phyloP scores from a whole-genome alignment of 495 filamentous ascomycete genomes.

The Xylaria castorea region DNA sequence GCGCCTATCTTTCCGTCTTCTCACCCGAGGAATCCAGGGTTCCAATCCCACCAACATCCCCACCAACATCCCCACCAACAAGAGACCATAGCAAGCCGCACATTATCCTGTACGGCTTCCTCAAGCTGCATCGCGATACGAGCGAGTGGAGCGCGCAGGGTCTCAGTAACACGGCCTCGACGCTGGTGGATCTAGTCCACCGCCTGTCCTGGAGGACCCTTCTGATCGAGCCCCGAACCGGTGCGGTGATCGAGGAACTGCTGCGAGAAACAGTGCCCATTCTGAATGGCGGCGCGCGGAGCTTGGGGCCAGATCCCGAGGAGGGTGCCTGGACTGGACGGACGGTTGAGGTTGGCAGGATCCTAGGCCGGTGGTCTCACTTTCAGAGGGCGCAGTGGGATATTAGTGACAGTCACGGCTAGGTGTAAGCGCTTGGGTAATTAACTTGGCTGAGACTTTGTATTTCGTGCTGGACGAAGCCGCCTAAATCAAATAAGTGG shows the following conservation, averaged over 20 bases:
- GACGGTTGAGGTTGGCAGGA: conserved; percentile 67
- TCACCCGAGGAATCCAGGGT: conserved; percentile 37
- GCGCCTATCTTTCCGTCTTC: conserved; percentile 73
- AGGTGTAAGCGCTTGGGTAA: conserved; percentile 30
- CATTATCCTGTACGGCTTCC: conserved; percentile 69
- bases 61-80: conserved; percentile 23
- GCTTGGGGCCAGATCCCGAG: conserved; percentile 51
- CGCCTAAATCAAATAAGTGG: background rate
- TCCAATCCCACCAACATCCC: conserved; percentile 33
- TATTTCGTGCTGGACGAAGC: background rate
- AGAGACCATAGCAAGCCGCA: conserved; percentile 34
- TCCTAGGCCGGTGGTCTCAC: conserved; percentile 76
- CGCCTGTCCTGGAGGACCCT: conserved; percentile 45
- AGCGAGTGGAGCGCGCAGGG: conserved; percentile 87
- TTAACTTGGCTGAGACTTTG: background rate
- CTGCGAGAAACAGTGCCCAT: conserved; percentile 67
- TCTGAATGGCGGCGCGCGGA: conserved; percentile 64
- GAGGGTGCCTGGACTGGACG: conserved; percentile 69
- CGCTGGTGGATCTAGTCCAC: conserved; percentile 68
- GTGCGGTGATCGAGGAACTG: conserved; percentile 39
- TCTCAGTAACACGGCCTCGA: conserved; percentile 70
- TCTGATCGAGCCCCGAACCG: conserved; percentile 41
- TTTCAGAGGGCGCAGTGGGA: conserved; percentile 55
- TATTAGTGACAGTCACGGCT: conserved; percentile 20
- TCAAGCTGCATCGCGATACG: conserved; percentile 72